phyloP scores from a whole-genome alignment of 1,139 yeast species.

The Geotrichum aggregatum region DNA sequence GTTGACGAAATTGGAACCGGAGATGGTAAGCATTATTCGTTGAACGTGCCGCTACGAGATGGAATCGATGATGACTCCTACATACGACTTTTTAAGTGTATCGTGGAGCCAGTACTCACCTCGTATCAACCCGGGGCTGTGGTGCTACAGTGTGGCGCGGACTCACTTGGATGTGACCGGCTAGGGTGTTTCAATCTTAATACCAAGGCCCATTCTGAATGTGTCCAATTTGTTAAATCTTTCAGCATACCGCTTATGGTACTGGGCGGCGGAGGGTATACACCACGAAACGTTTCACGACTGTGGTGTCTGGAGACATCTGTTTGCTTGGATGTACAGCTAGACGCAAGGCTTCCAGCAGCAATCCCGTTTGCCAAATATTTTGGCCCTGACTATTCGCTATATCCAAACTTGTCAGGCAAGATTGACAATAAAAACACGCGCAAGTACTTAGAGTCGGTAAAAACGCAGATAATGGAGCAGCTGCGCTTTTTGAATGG shows the following conservation, averaged over 20 bases:
- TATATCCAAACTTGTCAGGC: slow-evolving; percentile 88
- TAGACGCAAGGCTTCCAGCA: slow-evolving; percentile 73
- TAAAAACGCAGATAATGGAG: slow-evolving; percentile 72
- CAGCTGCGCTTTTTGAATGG: slow-evolving; percentile 76
- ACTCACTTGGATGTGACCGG: slow-evolving; percentile 87
- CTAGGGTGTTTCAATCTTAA: slow-evolving; percentile 90
- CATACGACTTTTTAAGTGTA: slow-evolving; percentile 67
- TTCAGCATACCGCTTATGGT: slow-evolving; percentile 88
- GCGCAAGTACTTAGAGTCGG: slow-evolving; percentile 76
- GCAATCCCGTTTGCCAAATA: slow-evolving; percentile 77
- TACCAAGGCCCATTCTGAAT: slow-evolving; percentile 90
- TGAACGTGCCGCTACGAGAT: slow-evolving; percentile 91
- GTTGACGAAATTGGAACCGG: slow-evolving; percentile 84
- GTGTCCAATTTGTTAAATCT: slow-evolving; percentile 79
- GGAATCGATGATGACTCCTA: slow-evolving; percentile 95
- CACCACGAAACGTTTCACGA: slow-evolving; percentile 90
- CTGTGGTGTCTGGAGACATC: slow-evolving; percentile 96
- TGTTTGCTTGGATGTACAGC: slow-evolving; percentile 69
- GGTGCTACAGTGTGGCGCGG: slow-evolving; percentile 97
- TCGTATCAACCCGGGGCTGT: slow-evolving; percentile 86
- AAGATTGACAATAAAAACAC: slow-evolving; percentile 83
- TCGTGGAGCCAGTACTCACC: slow-evolving; percentile 81
- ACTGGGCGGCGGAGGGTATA: slow-evolving; percentile 96
- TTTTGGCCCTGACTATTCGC: slow-evolving; percentile 87
- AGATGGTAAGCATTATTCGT: slow-evolving; percentile 76